phyloP scores from a whole-genome alignment of 768 basidiomycete genomes.

The Neoboletus subvelutipes region DNA sequence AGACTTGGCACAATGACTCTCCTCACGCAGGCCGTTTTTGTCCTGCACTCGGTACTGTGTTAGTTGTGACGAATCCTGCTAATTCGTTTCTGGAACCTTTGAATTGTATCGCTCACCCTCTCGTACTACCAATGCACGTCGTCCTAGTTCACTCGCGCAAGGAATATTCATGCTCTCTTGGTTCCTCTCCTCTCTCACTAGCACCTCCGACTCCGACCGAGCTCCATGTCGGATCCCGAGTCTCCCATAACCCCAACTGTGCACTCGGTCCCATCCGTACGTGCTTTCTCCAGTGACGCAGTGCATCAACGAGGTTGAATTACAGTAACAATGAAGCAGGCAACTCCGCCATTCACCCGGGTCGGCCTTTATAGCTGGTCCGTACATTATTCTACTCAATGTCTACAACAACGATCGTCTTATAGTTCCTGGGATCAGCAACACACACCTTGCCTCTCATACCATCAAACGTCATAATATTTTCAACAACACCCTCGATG shows the following conservation, averaged over 20 bases:
- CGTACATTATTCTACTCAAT: neutral
- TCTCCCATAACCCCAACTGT: neutral
- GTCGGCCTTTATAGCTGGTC: neutral
- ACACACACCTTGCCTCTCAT: neutral
- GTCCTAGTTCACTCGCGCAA: neutral
- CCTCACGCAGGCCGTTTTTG: neutral
- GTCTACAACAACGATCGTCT: neutral
- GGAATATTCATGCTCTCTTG: neutral
- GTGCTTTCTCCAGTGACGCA: too few species aligned
- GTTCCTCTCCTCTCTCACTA: too few species aligned
- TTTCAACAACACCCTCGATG: too few species aligned
- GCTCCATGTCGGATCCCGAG: neutral
- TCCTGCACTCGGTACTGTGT: neutral
- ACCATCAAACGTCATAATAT: neutral
- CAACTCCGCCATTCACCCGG: neutral
- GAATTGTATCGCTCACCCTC: neutral
- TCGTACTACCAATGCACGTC: neutral
- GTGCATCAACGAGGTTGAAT: neutral
- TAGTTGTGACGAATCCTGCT: neutral
- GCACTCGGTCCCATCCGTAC: too few species aligned
- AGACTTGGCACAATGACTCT: neutral
- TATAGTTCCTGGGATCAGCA: accelerated
- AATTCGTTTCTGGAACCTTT: neutral
- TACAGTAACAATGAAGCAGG: too few species aligned
- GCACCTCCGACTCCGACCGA: neutral